Conservation (phyloP, 1,139 yeast species). For the Lodderomyces orthopsilosis region DNA sequence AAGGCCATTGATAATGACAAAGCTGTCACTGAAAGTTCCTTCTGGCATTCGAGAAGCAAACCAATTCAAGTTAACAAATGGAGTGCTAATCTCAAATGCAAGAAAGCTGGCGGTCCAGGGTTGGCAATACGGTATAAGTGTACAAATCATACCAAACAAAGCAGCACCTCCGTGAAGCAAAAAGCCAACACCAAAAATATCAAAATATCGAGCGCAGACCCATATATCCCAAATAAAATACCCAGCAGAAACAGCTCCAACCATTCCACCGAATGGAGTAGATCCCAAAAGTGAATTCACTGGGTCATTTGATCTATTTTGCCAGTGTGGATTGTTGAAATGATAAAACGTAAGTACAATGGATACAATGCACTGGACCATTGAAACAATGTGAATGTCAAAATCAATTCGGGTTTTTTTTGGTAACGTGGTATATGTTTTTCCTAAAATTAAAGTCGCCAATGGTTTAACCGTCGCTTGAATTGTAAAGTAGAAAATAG, state of each 20-base stretch:
- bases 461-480: constrained; percentile 42
- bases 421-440: constrained; percentile 46
- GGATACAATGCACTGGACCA: constrained; percentile 71
- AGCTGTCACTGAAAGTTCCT: constrained; percentile 49
- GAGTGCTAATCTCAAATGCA: constrained; percentile 87
- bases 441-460: constrained; percentile 35
- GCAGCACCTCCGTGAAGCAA: constrained; percentile 85
- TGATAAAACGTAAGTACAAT: constrained; percentile 54
- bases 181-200: constrained; percentile 78
- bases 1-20: constrained; percentile 67
- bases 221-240: constrained; percentile 88
- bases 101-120: constrained; percentile 86
- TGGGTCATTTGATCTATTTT: constrained; percentile 46
- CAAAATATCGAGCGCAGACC: constrained; percentile 59
- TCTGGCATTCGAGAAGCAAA: constrained; percentile 73
- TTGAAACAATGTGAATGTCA: constrained; percentile 86
- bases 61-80: constrained; percentile 92
- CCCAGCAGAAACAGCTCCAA: constrained; percentile 70
- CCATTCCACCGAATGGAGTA: constrained; percentile 72
- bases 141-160: constrained; percentile 62
- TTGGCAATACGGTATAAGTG: constrained; percentile 48
- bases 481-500: constrained; percentile 36
- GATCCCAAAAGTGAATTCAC: constrained; percentile 51
- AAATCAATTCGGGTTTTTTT: constrained; percentile 61
- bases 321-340: constrained; percentile 49